Evolutionary conservation across 2,329 filamentous ascomycete species (phyloP).

Genomic region (Coleophoma crateriformis): DNA sequence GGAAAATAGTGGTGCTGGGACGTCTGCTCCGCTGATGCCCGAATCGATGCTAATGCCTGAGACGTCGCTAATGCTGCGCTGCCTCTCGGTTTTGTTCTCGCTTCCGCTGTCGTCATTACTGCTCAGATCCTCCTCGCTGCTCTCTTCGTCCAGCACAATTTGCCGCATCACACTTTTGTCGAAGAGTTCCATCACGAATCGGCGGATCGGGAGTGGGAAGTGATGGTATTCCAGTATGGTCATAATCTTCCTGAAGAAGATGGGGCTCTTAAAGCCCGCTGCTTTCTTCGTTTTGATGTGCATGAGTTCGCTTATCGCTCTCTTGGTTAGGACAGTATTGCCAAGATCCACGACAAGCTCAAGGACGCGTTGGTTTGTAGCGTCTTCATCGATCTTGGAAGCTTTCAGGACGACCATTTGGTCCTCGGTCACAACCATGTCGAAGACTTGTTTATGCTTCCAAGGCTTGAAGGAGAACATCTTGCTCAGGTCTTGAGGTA

Average conservation of each 20-base stretch:
- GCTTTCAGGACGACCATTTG: constrained; percentile 39
- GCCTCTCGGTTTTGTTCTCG: constrained; percentile 43
- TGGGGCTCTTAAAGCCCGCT: constrained; percentile 67
- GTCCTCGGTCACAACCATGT: constrained; percentile 32
- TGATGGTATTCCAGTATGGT: constrained; percentile 82
- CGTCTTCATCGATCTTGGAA: constrained; percentile 49
- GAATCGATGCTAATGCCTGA: constrained; percentile 13
- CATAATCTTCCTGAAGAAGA: constrained; percentile 81
- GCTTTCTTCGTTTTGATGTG: constrained; percentile 73
- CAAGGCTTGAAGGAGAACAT: constrained; percentile 68
- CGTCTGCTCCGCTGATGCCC: constrained; percentile 1
- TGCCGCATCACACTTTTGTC: constrained; percentile 82
- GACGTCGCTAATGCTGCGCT: constrained; percentile 43
- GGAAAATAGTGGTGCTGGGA: background rate
- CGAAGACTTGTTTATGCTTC: constrained; percentile 31
- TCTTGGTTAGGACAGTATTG: constrained; percentile 89
- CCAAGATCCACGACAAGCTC: constrained; percentile 83
- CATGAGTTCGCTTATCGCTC: constrained; percentile 74
- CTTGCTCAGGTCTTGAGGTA: constrained; percentile 72
- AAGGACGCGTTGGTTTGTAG: constrained; percentile 67
- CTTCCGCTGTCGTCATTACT: constrained; percentile 36
- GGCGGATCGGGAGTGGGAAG: constrained; percentile 78
- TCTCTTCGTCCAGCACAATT: constrained; percentile 70
- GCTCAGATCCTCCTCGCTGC: constrained; percentile 22
- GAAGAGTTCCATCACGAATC: constrained; percentile 90